Evolutionary conservation across 1,284 basidiomycete genomes (phyloP), one percentile per base, ranked within the genome.

Genomic region (Cronartium quercuum): DNA sequence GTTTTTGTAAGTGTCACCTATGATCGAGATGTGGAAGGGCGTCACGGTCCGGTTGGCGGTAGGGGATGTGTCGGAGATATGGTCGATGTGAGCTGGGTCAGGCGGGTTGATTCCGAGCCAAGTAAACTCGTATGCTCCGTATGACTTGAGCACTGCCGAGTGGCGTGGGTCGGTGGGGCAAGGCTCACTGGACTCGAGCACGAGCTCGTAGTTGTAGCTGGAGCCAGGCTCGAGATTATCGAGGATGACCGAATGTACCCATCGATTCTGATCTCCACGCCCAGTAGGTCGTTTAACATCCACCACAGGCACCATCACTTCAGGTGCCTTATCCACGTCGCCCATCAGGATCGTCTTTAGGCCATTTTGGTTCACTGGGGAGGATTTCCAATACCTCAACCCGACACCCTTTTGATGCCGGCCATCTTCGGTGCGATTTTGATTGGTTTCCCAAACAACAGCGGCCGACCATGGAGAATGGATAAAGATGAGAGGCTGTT

Each of bases 1-100:
- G 65, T 78, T 78, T 73, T 68, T 78, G 60, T 79, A 78, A 60
- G 79, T 80, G 74, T 80, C 78, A 47, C 78, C 76, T 51, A 79
- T 38, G 44, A 76, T 69, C 58, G 76, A 76, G n/a, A 79, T 38
- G 65, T 78, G 74, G 51, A 80, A 57, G 2, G 77, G 69, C 2
- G 70, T 62, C 1, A 77, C 55, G 1, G 44, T 37, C 2, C 75
- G 71, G 15, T 74, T 37, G 18, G 64, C 29, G 24, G 63, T 37
- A 35, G 71, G 58, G 12, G 64, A 42, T 35, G 67, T 41, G 24
- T 61, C 66, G 13, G 68, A 66, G 41, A 75, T 55, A 55, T 71
- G 37, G 10, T 42, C 42, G 15, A 40, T 29, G 24, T 29, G 7
- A 37, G 44, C 4, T 34, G 44, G 6, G 76, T 77, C 58, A 64